Evolutionary conservation across 2,329 filamentous ascomycete species (phyloP).

Genomic region (Rhinocladiella similis): DNA sequence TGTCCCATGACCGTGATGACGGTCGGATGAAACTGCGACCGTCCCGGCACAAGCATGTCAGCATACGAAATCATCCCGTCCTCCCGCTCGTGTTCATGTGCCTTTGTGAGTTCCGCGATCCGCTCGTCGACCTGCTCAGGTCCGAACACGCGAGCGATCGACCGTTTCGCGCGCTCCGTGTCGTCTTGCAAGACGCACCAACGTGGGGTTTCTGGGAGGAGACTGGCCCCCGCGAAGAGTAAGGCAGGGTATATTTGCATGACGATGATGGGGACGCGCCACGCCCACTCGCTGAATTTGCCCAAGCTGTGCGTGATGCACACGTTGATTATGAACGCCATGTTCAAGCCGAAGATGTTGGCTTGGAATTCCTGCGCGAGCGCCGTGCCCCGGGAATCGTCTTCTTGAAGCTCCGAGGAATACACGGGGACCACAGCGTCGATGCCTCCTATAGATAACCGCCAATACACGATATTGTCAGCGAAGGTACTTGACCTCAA

Average conservation of each 20-base stretch:
- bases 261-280: slow-evolving; percentile 60
- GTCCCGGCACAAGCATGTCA: slow-evolving; percentile 58
- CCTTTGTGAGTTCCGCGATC: slow-evolving; percentile 28
- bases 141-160: slow-evolving; percentile 52
- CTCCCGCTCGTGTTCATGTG: slow-evolving; percentile 52
- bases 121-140: slow-evolving; percentile 50
- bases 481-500: background rate
- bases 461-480: slow-evolving; percentile 44
- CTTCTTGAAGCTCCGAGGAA: slow-evolving; percentile 57
- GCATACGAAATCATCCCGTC: slow-evolving; percentile 50
- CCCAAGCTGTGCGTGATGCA: slow-evolving; percentile 54
- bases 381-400: slow-evolving; percentile 58
- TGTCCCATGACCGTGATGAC: slow-evolving; percentile 64
- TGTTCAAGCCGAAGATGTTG: slow-evolving; percentile 63
- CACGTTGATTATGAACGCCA: slow-evolving; percentile 62
- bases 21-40: slow-evolving; percentile 61
- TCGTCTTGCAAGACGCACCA: slow-evolving; percentile 57
- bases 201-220: slow-evolving; percentile 58
- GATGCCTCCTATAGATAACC: slow-evolving; percentile 50
- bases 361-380: slow-evolving; percentile 64
- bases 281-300: slow-evolving; percentile 61
- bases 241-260: slow-evolving; percentile 62
- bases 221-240: slow-evolving; percentile 53
- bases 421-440: slow-evolving; percentile 64
- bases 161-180: slow-evolving; percentile 51